Evolutionary conservation across 148 eudicot genomes (phyloP).

Genomic region (Arbutus unedo): DNA sequence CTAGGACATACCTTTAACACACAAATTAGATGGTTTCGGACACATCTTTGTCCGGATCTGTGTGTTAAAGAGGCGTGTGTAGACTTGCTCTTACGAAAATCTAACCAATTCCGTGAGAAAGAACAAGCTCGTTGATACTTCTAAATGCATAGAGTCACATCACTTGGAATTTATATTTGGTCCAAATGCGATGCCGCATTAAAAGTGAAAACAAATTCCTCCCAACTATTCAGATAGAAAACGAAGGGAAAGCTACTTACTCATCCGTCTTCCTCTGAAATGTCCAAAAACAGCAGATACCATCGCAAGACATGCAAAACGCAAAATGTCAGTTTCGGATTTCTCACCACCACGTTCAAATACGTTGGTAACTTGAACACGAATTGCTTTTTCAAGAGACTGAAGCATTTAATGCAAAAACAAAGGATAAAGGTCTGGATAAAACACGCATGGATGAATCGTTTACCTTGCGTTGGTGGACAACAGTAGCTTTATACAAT

Average conservation of each 20-base stretch:
- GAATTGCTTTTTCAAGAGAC: not conserved
- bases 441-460: not conserved
- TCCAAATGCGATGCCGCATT: not conserved
- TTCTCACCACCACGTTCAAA: not conserved
- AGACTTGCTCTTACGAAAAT: too few relatives aligned
- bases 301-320: conserved; percentile 24
- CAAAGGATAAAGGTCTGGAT: not conserved
- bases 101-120: not conserved
- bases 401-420: not conserved
- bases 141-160: not conserved
- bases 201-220: not conserved
- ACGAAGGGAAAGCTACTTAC: conserved; percentile 52
- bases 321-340: conserved; percentile 25
- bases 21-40: too few relatives aligned
- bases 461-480: conserved; percentile 77
- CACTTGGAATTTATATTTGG: not conserved
- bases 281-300: conserved; percentile 17
- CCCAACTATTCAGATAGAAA: not conserved
- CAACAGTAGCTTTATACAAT: conserved; percentile 93
- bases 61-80: too few relatives aligned
- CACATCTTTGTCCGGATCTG: too few relatives aligned
- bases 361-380: not conserved
- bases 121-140: not conserved
- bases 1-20: too few relatives aligned
- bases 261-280: conserved; percentile 87